phyloP scores from a whole-genome alignment of 306 rosid genomes.

The Elaeagnus macrophylla region DNA sequence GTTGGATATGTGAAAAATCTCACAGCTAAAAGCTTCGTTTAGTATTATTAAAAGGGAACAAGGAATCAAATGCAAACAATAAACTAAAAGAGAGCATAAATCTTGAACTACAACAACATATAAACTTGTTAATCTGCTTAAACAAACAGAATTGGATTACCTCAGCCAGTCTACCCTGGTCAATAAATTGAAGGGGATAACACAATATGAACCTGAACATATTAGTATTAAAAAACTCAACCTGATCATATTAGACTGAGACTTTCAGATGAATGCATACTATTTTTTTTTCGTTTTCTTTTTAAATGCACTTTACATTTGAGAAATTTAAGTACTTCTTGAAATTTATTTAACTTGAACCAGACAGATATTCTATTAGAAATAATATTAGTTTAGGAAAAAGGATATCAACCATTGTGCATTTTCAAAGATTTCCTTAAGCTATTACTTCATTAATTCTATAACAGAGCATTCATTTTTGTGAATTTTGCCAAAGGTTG shows the following conservation, averaged over 20 bases:
- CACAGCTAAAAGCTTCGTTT: not conserved
- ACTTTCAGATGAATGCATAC: not conserved
- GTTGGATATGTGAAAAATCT: too few species aligned
- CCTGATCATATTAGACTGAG: conserved; percentile 7
- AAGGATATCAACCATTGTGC: too few species aligned
- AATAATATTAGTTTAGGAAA: too few species aligned
- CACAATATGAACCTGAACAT: not conserved
- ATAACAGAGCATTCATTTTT: too few species aligned
- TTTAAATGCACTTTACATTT: too few species aligned
- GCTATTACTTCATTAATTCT: too few species aligned
- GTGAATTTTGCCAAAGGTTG: too few species aligned
- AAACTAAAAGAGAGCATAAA: not conserved
- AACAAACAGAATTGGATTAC: conserved; percentile 1
- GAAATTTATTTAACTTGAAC: too few species aligned
- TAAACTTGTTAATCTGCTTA: conserved; percentile 2
- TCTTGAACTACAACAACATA: not conserved
- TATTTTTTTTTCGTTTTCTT: not conserved
- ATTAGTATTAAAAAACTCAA: conserved; percentile 4
- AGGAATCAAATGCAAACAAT: not conserved
- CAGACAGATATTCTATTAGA: too few species aligned
- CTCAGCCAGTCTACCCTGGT: conserved; percentile 5
- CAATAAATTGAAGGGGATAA: not conserved
- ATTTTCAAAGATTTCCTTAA: too few species aligned
- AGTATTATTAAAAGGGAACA: not conserved
- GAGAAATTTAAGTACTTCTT: too few species aligned